Conservation (phyloP, 192 early-diverging fungal species). For the Dissophora ornata region DNA sequence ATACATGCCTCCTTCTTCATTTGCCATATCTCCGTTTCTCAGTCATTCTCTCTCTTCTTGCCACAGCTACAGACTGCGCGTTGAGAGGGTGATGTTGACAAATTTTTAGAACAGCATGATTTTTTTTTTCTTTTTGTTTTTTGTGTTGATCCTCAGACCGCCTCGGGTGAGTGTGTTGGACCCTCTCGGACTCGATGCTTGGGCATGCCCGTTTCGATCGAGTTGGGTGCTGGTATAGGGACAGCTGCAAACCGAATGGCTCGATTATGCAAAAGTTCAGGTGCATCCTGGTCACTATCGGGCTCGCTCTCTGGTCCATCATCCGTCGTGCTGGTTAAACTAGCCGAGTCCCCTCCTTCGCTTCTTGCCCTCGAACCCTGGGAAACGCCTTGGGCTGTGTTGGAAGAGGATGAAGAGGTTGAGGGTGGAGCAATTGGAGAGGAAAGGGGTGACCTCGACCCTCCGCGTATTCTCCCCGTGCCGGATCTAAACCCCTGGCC, state of each 20-base stretch:
- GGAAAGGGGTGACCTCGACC: constrained; percentile 5
- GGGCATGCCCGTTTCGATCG: constrained; percentile 4
- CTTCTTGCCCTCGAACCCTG: neutral
- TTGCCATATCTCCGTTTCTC: too few relatives aligned
- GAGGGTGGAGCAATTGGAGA: constrained; percentile 1
- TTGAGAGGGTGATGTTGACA: too few relatives aligned
- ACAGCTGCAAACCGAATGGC: constrained; percentile 33
- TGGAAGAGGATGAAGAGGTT: neutral
- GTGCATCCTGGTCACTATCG: constrained; percentile 38
- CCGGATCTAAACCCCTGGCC: neutral
- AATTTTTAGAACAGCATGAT: too few relatives aligned
- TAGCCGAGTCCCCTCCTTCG: constrained; percentile 2
- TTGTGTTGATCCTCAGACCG: constrained; percentile 7
- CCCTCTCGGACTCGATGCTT: constrained; percentile 23
- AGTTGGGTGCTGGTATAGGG: constrained; percentile 12
- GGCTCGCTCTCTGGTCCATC: constrained; percentile 4
- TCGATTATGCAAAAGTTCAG: constrained; percentile 29
- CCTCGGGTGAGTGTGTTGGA: constrained; percentile 11
- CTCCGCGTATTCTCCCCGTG: neutral
- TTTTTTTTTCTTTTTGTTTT: too few relatives aligned
- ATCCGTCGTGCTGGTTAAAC: neutral
- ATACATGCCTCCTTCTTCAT: too few relatives aligned
- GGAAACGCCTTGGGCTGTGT: neutral
- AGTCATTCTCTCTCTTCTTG: too few relatives aligned
- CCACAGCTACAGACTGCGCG: too few relatives aligned